phyloP scores from a whole-genome alignment of 2,329 filamentous ascomycete species.

The Sarocladium kiliense region DNA sequence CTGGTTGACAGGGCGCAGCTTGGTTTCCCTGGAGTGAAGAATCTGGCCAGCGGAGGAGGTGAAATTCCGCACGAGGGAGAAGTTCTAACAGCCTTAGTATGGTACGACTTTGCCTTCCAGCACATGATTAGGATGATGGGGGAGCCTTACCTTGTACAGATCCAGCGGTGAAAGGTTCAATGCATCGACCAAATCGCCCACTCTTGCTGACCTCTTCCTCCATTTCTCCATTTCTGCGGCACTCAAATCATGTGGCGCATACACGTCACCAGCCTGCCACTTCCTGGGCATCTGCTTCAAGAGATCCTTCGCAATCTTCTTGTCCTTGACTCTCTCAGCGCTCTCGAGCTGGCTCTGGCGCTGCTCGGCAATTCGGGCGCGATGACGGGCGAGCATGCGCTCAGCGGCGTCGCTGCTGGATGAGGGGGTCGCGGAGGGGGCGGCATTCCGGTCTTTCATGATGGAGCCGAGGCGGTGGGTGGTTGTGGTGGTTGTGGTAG shows the following conservation, averaged over 20 bases:
- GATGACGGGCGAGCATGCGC: slow-evolving; percentile 22
- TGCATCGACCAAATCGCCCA: slow-evolving; percentile 71
- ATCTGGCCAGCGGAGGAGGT: slow-evolving; percentile 83
- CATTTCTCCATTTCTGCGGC: slow-evolving; percentile 77
- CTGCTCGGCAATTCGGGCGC: slow-evolving; percentile 3
- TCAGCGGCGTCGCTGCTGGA: slow-evolving; percentile 19
- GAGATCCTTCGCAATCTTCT: slow-evolving; percentile 45
- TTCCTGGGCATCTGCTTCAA: slow-evolving; percentile 61
- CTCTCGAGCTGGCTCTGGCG: slow-evolving; percentile 25
- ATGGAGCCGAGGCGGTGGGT: not conserved
- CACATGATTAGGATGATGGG: not conserved
- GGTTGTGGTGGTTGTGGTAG: slow-evolving; percentile 7
- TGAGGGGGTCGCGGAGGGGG: not conserved
- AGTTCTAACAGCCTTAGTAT: slow-evolving; percentile 59
- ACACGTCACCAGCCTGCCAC: slow-evolving; percentile 78
- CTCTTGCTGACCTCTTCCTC: slow-evolving; percentile 53
- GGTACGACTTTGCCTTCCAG: not conserved
- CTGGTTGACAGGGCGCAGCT: slow-evolving; percentile 84
- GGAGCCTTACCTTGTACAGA: slow-evolving; percentile 76
- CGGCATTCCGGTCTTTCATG: slow-evolving; percentile 8
- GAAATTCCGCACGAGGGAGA: slow-evolving; percentile 84
- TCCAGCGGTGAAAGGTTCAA: slow-evolving; percentile 75
- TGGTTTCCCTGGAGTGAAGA: slow-evolving; percentile 68
- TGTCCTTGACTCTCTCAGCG: slow-evolving; percentile 32
- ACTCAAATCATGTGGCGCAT: slow-evolving; percentile 83